Evolutionary conservation across 768 basidiomycete species (phyloP).

Genomic region (Kwoniella pini): DNA sequence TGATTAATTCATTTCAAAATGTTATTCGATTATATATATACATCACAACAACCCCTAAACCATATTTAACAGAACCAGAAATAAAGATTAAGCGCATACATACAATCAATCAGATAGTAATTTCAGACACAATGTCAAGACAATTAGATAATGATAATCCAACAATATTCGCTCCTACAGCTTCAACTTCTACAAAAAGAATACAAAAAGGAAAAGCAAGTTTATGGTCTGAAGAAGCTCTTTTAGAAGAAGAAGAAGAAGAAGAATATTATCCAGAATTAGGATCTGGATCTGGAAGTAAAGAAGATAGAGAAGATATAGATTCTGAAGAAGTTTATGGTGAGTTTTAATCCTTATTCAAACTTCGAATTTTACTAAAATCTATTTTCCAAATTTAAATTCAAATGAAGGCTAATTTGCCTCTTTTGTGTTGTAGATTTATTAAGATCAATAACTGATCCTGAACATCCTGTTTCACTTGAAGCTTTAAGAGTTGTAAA

Average conservation of each 20-base stretch:
- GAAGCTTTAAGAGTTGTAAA: conserved; percentile 96
- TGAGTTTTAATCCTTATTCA: conserved; percentile 54
- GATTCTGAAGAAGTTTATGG: conserved; percentile 93
- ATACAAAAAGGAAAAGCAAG: conserved; percentile 56
- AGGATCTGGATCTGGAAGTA: conserved; percentile 57
- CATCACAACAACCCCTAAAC: too few species aligned
- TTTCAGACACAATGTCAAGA: conserved; percentile 32
- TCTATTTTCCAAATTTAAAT: too few species aligned
- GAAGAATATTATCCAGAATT: conserved; percentile 55
- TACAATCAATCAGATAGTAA: background rate
- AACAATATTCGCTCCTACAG: conserved; percentile 63
- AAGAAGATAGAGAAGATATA: conserved; percentile 58
- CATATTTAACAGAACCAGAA: too few species aligned
- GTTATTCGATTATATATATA: too few species aligned
- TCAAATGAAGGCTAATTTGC: too few species aligned
- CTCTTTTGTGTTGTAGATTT: conserved; percentile 63
- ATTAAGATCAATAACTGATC: conserved; percentile 87
- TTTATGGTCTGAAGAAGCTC: conserved; percentile 57
- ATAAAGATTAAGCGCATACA: too few species aligned
- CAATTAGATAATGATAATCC: conserved; percentile 79
- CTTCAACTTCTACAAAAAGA: conserved; percentile 44
- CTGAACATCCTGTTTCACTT: conserved; percentile 86
- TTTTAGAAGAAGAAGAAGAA: conserved; percentile 47
- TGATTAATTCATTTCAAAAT: too few species aligned
- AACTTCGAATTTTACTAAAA: too few species aligned